Evolutionary conservation across 495 filamentous ascomycete species (phyloP).

Genomic region (Pyrenula aspistea): DNA sequence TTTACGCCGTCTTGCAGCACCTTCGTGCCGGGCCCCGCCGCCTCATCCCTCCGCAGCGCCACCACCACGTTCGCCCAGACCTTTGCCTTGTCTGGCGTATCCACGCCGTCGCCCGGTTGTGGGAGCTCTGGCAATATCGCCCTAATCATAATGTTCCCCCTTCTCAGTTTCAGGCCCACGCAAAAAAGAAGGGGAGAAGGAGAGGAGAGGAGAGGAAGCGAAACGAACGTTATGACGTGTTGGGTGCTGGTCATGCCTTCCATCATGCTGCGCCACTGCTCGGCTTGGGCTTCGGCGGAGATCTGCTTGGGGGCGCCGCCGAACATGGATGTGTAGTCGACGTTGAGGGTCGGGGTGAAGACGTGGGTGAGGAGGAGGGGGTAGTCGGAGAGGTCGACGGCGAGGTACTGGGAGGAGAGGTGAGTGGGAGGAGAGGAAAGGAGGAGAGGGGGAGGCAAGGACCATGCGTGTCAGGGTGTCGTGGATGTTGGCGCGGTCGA

Average conservation of each 20-base stretch:
- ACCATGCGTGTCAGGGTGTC: slow-evolving; percentile 7
- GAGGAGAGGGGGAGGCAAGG: neutral
- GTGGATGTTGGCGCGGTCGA: slow-evolving; percentile 21
- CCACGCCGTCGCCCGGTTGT: slow-evolving; percentile 5
- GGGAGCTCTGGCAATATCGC: slow-evolving; percentile 13
- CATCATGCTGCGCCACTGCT: slow-evolving; percentile 6
- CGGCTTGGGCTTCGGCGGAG: slow-evolving; percentile 10
- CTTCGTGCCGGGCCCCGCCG: neutral
- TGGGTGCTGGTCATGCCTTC: slow-evolving; percentile 10
- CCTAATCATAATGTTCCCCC: slow-evolving; percentile 1
- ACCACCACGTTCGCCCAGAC: neutral
- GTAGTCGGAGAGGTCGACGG: neutral
- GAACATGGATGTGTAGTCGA: slow-evolving; percentile 21
- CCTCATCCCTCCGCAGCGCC: neutral
- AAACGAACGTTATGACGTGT: slow-evolving; percentile 14
- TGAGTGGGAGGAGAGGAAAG: neutral
- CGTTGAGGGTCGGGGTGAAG: slow-evolving; percentile 13
- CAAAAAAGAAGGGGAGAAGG: neutral
- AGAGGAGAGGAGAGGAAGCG: neutral
- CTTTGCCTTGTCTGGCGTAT: neutral
- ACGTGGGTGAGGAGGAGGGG: slow-evolving; percentile 2
- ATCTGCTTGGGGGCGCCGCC: slow-evolving; percentile 11
- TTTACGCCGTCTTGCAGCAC: neutral
- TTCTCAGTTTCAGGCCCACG: neutral
- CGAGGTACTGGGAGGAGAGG: neutral